These are phyloP conservation scores for Hansenula lynferdii DNA, from an alignment of 1,139 yeast species.

Conservation along the genomic window DNA sequence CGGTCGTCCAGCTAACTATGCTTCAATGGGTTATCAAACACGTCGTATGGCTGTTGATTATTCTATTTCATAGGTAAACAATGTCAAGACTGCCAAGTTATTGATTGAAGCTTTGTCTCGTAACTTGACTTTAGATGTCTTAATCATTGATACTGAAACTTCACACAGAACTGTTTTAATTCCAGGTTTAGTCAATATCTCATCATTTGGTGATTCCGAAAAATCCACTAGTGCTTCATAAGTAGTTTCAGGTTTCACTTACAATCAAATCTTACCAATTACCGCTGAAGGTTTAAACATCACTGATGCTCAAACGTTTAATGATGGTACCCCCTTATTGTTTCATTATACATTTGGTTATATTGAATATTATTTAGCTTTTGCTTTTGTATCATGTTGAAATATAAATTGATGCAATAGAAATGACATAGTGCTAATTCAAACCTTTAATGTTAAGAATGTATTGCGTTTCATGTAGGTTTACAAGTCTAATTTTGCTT, in stretches of 20 bases:
- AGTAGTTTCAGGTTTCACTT: slow-evolving; percentile 89
- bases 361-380: slow-evolving; percentile 78
- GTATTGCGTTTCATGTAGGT: too few relatives aligned
- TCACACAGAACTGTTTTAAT: slow-evolving; percentile 76
- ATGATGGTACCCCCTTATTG: slow-evolving; percentile 56
- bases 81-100: slow-evolving; percentile 95
- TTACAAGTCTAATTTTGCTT: too few relatives aligned
- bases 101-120: slow-evolving; percentile 90
- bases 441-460: too few relatives aligned
- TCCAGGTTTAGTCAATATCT: slow-evolving; percentile 84
- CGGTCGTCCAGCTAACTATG: slow-evolving; percentile 98
- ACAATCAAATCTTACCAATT: slow-evolving; percentile 75
- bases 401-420: too few relatives aligned
- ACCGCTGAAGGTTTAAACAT: slow-evolving; percentile 59
- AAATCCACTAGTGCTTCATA: slow-evolving; percentile 63
- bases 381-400: too few relatives aligned
- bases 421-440: too few relatives aligned
- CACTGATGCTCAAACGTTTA: slow-evolving; percentile 59
- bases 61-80: slow-evolving; percentile 94
- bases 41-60: slow-evolving; percentile 99
- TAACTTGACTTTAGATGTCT: slow-evolving; percentile 58
- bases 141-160: slow-evolving; percentile 84
- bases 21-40: slow-evolving; percentile 95
- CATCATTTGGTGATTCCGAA: slow-evolving; percentile 71
- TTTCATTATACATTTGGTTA: slow-evolving; percentile 57